phyloP scores from a whole-genome alignment of 1,139 yeast species.

The Candida tropicalis region DNA sequence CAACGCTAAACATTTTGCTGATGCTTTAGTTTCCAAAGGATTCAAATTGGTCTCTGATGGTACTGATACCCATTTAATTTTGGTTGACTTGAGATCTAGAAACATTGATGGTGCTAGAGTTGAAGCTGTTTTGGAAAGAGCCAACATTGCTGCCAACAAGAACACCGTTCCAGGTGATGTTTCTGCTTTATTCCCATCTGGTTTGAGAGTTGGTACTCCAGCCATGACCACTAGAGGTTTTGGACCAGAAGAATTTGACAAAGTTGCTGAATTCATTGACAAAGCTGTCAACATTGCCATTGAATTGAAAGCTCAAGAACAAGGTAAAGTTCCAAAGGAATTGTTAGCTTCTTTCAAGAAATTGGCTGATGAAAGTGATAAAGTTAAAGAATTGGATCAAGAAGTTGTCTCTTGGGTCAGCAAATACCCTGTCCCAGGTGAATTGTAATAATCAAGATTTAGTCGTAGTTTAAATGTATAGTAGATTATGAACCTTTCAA shows the following conservation, averaged over 20 bases:
- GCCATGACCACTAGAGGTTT: conserved; percentile 98
- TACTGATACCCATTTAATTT: conserved; percentile 91
- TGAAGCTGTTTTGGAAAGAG: conserved; percentile 85
- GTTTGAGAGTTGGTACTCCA: conserved; percentile 95
- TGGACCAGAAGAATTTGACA: conserved; percentile 72
- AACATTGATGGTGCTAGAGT: conserved; percentile 95
- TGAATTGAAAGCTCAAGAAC: conserved; percentile 59
- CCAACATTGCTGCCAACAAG: conserved; percentile 93
- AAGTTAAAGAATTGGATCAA: conserved; percentile 58
- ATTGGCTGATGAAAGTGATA: conserved; percentile 59
- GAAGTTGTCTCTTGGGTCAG: conserved; percentile 72
- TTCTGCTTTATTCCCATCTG: conserved; percentile 93
- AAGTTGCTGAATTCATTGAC: conserved; percentile 78
- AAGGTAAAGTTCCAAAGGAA: conserved; percentile 63
- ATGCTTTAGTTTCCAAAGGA: conserved; percentile 65
- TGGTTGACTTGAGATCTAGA: conserved; percentile 81
- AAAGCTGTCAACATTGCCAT: conserved; percentile 71
- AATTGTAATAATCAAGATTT: conserved; percentile 30
- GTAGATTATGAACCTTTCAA: conserved; percentile 3
- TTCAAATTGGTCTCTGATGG: conserved; percentile 87
- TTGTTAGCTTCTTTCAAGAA: conserved; percentile 64
- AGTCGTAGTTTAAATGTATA: neutral
- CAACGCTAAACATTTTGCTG: conserved; percentile 79
- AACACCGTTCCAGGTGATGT: conserved; percentile 96
- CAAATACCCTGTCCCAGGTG: conserved; percentile 80